Conservation (phyloP, 148 eudicot genomes). For the Arctostaphylos glauca region DNA sequence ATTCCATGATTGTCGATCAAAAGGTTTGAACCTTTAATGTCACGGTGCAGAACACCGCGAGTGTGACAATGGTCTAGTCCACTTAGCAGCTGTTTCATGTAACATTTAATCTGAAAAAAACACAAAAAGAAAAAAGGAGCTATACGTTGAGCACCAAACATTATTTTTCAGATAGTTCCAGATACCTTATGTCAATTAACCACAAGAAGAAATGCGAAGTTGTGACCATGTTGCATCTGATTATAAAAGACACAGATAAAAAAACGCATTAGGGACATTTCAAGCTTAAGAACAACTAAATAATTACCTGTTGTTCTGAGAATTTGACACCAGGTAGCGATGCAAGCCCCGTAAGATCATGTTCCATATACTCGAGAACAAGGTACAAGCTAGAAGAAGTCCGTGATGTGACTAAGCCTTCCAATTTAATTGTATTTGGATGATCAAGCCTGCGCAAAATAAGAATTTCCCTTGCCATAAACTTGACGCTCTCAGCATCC, state of each 20-base stretch:
- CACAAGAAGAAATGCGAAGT: background rate
- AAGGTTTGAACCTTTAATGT: conserved; percentile 91
- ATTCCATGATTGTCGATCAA: conserved; percentile 68
- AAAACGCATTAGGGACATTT: background rate
- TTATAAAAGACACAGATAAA: background rate
- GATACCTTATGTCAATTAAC: background rate
- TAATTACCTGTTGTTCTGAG: conserved; percentile 78
- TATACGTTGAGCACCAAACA: background rate
- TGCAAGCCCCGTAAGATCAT: conserved; percentile 85
- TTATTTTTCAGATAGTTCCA: background rate
- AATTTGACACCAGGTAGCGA: conserved; percentile 75
- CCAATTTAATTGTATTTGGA: conserved; percentile 76
- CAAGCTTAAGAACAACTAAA: background rate
- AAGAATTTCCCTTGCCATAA: conserved; percentile 90
- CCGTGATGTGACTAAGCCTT: conserved; percentile 66
- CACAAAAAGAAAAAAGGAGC: background rate
- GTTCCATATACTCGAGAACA: conserved; percentile 89
- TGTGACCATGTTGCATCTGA: background rate
- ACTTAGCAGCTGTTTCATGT: conserved; percentile 81
- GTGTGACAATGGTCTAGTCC: conserved; percentile 89
- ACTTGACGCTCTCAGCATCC: conserved; percentile 81
- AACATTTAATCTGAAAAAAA: conserved; percentile 68
- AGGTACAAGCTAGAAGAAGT: conserved; percentile 73
- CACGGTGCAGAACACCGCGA: conserved; percentile 77
- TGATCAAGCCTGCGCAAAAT: conserved; percentile 86